Base-by-base conservation (phyloP, 225 moss, liverwort and hornwort genomes). In the Anthoceros angustus region DNA sequence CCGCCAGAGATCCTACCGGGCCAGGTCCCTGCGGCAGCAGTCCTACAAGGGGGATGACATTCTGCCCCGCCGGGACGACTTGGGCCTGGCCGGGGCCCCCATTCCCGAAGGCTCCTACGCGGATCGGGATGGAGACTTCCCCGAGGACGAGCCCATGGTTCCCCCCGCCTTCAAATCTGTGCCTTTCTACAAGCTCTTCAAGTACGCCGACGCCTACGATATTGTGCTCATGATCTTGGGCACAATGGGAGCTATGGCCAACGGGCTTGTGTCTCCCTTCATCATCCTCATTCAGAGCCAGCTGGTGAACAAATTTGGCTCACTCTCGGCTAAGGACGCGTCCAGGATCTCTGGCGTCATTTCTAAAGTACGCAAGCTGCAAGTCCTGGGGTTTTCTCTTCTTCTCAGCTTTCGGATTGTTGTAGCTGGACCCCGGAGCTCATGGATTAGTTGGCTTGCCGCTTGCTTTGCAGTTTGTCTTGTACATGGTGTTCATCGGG, bases 181-280 rank as follows among this genome's bases (percentile, higher is more conserved):
- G 20, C 69, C 77, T 0, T 80, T 80, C 62, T 80, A 77, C 32
- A 67, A 45, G 72, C 50, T 80, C 40, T 80, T 80, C 50, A 74
- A 70, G n/a, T 80, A 61, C 42, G 80, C 80, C 5, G 63, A 70
- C 39, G 16, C 61, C 0, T 66, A 74, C 20, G 80, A 80, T 45
- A 72, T 74, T 25, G 26, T 74, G 50, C 12, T 80, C 42, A 77
- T 80, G 80, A 9, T 10, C 12, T 43, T 80, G 67, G 80, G 77
- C 42, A 70, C 72, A 48, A 6, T 77, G 5, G 80, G 80, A 63
- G 80, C 80, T 8, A 70, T 80, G 72, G 80, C 76, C 25, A 77
- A 80, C 63, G 80, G 80, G 6, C 69, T 74, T 5, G 64, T 74
- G 10, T 80, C 77, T 41, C 39, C 77, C 11, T 9, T 74, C 9